Percentiles rank a stretch among this genome's conserved stretches.
These are phyloP conservation scores for Lathyrus oleraceus DNA, from an alignment of 306 rosid genomes.

Conservation along the genomic window DNA sequence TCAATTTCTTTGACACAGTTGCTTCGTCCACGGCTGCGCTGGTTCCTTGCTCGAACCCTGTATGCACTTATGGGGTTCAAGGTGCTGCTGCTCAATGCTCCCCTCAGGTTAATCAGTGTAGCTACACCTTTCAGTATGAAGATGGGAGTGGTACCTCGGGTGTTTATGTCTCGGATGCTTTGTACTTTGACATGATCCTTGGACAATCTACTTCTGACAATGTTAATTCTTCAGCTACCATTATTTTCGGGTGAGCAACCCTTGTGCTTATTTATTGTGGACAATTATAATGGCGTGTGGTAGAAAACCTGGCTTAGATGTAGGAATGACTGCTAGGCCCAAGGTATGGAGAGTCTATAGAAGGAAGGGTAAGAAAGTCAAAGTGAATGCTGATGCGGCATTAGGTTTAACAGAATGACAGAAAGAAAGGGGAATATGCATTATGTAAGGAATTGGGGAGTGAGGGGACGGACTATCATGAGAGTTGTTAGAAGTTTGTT, in stretches of 20 bases:
- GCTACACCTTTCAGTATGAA: conserved; percentile 76
- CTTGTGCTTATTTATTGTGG: conserved; percentile 5
- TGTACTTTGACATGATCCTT: conserved; percentile 74
- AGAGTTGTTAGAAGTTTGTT: too few relatives aligned
- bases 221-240: conserved; percentile 64
- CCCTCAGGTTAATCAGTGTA: conserved; percentile 74
- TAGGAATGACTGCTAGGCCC: too few relatives aligned
- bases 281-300: conserved; percentile 1
- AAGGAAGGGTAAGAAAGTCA: too few relatives aligned
- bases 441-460: too few relatives aligned
- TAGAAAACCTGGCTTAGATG: too few relatives aligned
- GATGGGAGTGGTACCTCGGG: conserved; percentile 92
- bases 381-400: too few relatives aligned
- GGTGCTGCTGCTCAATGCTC: conserved; percentile 63
- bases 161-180: conserved; percentile 66
- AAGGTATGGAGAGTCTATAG: too few relatives aligned
- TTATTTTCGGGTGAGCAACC: conserved; percentile 82
- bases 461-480: too few relatives aligned
- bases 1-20: conserved; percentile 71
- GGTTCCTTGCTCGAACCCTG: conserved; percentile 73
- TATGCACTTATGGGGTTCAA: conserved; percentile 65
- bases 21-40: conserved; percentile 63
- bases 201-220: conserved; percentile 61
- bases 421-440: too few relatives aligned
- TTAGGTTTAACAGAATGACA: too few relatives aligned